These are phyloP conservation scores for Tulasnella sp. DNA, from an alignment of 768 basidiomycete genomes.

Conservation along the genomic window DNA sequence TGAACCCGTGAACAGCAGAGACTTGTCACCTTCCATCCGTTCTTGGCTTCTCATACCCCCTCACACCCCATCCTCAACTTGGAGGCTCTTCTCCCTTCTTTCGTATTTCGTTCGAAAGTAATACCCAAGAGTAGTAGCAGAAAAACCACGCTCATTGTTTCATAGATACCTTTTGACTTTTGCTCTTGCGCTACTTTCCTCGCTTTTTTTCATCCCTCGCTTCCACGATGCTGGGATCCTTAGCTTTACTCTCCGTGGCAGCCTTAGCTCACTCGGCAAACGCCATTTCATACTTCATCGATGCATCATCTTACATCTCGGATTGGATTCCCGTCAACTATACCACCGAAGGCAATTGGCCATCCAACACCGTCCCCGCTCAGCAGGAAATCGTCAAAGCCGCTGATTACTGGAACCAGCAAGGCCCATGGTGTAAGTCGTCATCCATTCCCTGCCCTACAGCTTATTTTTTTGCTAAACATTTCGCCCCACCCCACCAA, in stretches of 20 bases:
- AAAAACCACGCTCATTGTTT: neutral
- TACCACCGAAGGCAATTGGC: constrained; percentile 14
- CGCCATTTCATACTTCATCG: constrained; percentile 7
- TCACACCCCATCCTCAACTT: too few relatives aligned
- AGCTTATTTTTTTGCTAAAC: neutral
- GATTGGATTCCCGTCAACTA: constrained; percentile 20
- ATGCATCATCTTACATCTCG: constrained; percentile 14
- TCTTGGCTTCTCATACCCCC: neutral
- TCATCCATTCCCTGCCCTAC: neutral
- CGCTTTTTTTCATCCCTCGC: neutral
- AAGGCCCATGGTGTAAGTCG: constrained; percentile 21
- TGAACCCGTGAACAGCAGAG: neutral
- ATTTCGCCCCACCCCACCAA: neutral
- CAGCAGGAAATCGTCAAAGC: constrained; percentile 7
- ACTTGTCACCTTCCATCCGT: neutral
- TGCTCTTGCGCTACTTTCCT: neutral
- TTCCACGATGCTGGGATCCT: neutral
- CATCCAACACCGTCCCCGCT: neutral
- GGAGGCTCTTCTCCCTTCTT: neutral
- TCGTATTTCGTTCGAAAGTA: neutral
- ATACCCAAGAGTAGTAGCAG: neutral
- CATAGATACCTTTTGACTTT: neutral
- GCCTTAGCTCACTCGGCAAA: neutral
- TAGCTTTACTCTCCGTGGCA: neutral
- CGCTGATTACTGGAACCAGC: constrained; percentile 3